phyloP scores from a whole-genome alignment of 2,329 filamentous ascomycete species.

The Diplodia mutila region DNA sequence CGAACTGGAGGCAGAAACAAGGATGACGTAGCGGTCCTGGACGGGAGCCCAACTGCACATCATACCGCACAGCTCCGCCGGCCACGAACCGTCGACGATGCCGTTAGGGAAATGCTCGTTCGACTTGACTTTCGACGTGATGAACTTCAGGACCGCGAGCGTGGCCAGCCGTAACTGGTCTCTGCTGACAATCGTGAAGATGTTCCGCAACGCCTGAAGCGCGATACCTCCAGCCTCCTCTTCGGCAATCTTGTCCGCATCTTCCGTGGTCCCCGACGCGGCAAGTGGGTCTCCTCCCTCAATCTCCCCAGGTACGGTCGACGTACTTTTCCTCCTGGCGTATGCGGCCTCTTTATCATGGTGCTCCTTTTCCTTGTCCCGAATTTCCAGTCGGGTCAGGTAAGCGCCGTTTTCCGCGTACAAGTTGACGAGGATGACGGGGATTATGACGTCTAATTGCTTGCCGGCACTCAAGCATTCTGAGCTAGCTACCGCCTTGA shows the following conservation, averaged over 20 bases:
- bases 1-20: slow-evolving; percentile 79
- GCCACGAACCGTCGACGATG: slow-evolving; percentile 67
- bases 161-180: slow-evolving; percentile 81
- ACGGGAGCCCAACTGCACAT: slow-evolving; percentile 88
- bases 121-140: slow-evolving; percentile 49
- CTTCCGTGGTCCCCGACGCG: slow-evolving; percentile 78
- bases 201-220: slow-evolving; percentile 81
- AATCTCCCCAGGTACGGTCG: slow-evolving; percentile 74
- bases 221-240: slow-evolving; percentile 85
- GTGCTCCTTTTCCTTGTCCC: slow-evolving; percentile 70
- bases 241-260: slow-evolving; percentile 87
- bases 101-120: slow-evolving; percentile 40
- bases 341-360: slow-evolving; percentile 65
- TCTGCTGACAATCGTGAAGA: slow-evolving; percentile 81
- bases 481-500: slow-evolving; percentile 78
- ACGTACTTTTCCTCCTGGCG: slow-evolving; percentile 75
- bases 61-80: slow-evolving; percentile 77
- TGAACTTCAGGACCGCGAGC: slow-evolving; percentile 72
- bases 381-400: slow-evolving; percentile 68
- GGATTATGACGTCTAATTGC: slow-evolving; percentile 78
- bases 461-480: slow-evolving; percentile 76
- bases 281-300: slow-evolving; percentile 69
- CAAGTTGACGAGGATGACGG: slow-evolving; percentile 84
- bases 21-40: slow-evolving; percentile 89
- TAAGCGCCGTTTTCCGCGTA: slow-evolving; percentile 75